These are phyloP conservation scores for Daedaleopsis nitida DNA, from an alignment of 768 basidiomycete species.

Conservation along the genomic window DNA sequence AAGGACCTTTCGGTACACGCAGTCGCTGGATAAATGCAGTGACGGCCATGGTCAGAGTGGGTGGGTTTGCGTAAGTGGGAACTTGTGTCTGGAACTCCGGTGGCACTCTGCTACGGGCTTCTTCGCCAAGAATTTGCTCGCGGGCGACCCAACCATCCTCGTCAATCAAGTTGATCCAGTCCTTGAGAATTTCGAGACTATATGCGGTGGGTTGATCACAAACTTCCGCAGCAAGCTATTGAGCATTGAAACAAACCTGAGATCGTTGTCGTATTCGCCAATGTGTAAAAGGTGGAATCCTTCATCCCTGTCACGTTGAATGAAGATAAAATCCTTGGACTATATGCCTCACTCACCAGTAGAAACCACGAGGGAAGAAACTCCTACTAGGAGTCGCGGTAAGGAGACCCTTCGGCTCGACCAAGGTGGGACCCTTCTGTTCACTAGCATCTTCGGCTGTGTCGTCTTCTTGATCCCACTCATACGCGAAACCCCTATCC, in stretches of 20 bases:
- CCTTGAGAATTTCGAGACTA: slow-evolving; percentile 86
- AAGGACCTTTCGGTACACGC: slow-evolving; percentile 47
- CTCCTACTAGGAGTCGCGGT: slow-evolving; percentile 95
- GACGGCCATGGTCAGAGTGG: slow-evolving; percentile 91
- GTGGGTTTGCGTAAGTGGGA: slow-evolving; percentile 93
- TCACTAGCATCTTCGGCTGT: slow-evolving; percentile 44
- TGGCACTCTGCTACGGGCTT: slow-evolving; percentile 93
- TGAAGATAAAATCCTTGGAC: background rate
- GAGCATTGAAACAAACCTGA: slow-evolving; percentile 48
- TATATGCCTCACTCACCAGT: slow-evolving; percentile 59
- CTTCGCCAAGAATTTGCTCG: slow-evolving; percentile 96
- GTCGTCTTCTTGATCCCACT: slow-evolving; percentile 82
- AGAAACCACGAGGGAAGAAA: slow-evolving; percentile 97
- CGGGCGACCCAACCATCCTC: slow-evolving; percentile 95
- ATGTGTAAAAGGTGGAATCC: slow-evolving; percentile 94
- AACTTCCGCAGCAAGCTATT: background rate
- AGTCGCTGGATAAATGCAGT: slow-evolving; percentile 87
- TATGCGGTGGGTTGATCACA: background rate
- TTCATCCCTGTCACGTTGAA: slow-evolving; percentile 73
- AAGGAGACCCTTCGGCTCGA: slow-evolving; percentile 73
- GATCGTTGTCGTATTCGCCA: slow-evolving; percentile 90
- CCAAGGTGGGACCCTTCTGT: slow-evolving; percentile 62
- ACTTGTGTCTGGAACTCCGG: slow-evolving; percentile 90
- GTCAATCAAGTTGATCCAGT: slow-evolving; percentile 91
- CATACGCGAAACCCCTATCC: slow-evolving; percentile 81